Percentiles rank a stretch among this genome's conserved stretches.
Conservation (phyloP, 345 rosid species). For the Viola odorata region DNA sequence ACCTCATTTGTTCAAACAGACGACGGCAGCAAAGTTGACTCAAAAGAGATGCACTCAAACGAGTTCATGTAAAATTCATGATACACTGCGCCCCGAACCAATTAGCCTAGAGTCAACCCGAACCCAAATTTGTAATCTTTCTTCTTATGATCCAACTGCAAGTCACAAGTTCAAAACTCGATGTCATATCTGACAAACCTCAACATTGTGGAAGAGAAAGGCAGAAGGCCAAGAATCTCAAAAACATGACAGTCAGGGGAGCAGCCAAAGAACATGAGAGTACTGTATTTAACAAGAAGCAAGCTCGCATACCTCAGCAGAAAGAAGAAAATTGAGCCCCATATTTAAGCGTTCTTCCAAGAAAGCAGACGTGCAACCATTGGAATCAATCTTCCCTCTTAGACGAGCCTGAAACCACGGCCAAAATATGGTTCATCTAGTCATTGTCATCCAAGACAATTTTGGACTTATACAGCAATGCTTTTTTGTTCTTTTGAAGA, state of each 20-base stretch:
- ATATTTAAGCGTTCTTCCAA: constrained; percentile 86
- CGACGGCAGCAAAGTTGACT: not conserved
- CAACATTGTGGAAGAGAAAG: not conserved
- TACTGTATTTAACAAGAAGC: no score
- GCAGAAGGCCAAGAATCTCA: not conserved
- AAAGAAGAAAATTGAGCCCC: constrained; percentile 82
- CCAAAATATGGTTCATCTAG: not conserved
- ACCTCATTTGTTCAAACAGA: not conserved
- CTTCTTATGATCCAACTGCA: constrained; percentile 91
- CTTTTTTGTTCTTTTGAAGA: no score
- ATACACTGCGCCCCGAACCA: constrained; percentile 4
- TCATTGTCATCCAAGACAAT: not conserved
- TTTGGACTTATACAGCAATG: not conserved
- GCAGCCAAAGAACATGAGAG: no score
- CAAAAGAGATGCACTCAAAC: not conserved
- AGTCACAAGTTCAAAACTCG: not conserved
- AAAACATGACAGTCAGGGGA: no score
- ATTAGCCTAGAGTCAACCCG: constrained; percentile 81
- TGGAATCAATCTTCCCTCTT: constrained; percentile 94
- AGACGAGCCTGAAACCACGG: constrained; percentile 66
- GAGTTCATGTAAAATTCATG: not conserved
- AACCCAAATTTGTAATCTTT: constrained; percentile 93
- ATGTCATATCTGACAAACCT: not conserved
- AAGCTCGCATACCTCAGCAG: constrained; percentile 68
- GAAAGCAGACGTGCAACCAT: constrained; percentile 69